Conservation (phyloP, 306 rosid species). For the Malus sylvestris region DNA sequence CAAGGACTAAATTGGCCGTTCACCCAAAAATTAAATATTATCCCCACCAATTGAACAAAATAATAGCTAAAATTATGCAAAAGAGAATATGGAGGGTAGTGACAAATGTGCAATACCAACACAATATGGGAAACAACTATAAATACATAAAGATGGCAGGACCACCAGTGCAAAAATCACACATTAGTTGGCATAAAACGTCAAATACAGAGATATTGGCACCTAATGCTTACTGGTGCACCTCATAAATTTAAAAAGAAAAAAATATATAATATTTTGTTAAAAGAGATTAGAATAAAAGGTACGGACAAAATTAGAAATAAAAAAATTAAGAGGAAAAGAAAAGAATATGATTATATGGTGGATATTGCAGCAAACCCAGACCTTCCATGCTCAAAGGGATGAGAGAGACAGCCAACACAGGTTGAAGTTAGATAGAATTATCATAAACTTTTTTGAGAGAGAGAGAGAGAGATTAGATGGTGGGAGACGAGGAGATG, state of each 20-base stretch:
- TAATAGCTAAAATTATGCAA: not conserved
- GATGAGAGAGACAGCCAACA: conserved; percentile 30
- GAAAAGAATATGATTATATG: conserved; percentile 27
- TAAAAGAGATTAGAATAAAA: not conserved
- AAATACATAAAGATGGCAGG: conserved; percentile 20
- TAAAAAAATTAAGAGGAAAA: not conserved
- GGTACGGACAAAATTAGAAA: not conserved
- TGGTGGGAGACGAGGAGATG: conserved; percentile 2
- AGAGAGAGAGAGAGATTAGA: not conserved
- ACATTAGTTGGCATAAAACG: conserved; percentile 25
- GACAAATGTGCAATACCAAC: conserved; percentile 4
- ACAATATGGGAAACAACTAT: not conserved
- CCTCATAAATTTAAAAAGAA: not conserved
- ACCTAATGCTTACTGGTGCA: conserved; percentile 21
- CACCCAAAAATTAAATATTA: not conserved
- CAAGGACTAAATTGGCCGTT: too few relatives aligned
- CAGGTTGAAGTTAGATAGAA: not conserved
- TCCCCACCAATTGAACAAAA: not conserved
- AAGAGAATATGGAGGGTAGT: not conserved
- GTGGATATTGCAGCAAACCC: conserved; percentile 40
- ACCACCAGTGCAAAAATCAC: conserved; percentile 10
- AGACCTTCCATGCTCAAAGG: conserved; percentile 32
- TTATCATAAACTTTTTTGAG: too few relatives aligned
- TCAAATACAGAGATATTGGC: conserved; percentile 36
- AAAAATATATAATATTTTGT: not conserved